phyloP scores from a whole-genome alignment of 1,284 basidiomycete genomes.

The Chalciporus sp. region DNA sequence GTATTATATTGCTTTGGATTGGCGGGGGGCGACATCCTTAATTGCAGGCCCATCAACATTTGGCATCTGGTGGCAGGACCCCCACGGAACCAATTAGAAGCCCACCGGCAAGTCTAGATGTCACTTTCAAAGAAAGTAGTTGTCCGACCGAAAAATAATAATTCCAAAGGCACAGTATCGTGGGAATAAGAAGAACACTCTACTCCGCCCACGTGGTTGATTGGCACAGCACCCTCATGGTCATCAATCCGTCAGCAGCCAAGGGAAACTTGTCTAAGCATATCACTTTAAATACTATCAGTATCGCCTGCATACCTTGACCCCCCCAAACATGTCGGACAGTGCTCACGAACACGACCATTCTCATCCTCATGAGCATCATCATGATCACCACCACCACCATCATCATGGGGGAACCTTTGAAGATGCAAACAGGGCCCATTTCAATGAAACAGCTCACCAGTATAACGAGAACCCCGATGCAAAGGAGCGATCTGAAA shows the following conservation, averaged over 20 bases:
- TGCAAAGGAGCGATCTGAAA: constrained; percentile 31
- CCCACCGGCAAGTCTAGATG: background rate
- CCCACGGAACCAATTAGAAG: background rate
- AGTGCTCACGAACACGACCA: background rate
- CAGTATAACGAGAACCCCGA: constrained; percentile 31
- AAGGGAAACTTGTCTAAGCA: too few relatives aligned
- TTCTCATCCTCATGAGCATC: background rate
- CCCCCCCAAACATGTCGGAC: background rate
- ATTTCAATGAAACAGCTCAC: constrained; percentile 26
- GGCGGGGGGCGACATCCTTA: background rate
- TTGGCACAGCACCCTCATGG: too few relatives aligned
- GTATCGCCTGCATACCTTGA: background rate
- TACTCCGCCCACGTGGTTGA: background rate
- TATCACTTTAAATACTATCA: too few relatives aligned
- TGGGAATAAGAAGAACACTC: background rate
- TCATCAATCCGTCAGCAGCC: background rate
- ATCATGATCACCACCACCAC: constrained; percentile 3
- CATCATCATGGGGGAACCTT: background rate
- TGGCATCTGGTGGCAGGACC: background rate
- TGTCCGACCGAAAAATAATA: background rate
- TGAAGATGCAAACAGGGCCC: constrained; percentile 23
- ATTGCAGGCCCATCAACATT: background rate
- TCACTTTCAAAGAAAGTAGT: background rate
- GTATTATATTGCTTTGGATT: background rate
- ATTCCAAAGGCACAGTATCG: background rate